Base-by-base conservation (phyloP, 768 basidiomycete genomes). In the Tricholoma terreum region DNA sequence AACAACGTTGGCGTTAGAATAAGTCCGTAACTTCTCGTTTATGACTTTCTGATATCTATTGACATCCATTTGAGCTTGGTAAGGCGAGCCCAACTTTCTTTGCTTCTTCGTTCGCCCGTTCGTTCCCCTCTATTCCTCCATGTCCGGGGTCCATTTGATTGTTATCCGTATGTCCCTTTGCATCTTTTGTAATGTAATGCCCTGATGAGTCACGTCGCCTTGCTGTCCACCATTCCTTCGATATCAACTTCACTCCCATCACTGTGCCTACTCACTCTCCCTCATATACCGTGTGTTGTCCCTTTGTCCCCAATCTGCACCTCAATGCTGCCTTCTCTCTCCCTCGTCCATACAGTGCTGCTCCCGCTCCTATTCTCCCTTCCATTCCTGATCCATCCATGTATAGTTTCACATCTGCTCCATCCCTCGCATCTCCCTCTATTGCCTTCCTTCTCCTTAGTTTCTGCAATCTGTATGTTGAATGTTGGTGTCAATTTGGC, bases 381-480 rank as follows among this genome's bases (percentile, higher is more conserved):
- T 50, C 50, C 24, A 52, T 36, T 6, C 63, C 60, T 3, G 63
- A 66, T 12, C 63, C 59, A 43, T 66, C 61, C 14, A 56, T 57
- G 50, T 52, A 62, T 4, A 66, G 46, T 30, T 51, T 51, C 5
- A 65, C 34, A 9, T 46, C 7, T 21, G 45, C 24, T 11, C 19
- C 15, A 21, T 60, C 30, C 1, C 12, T 22, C 3, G 12, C 9
- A 11, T 60, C 50, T 2, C 15, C 27, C 24, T 43, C n/a, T 12
- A 58, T 46, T 11, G 61, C 52, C 15, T 57, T 42, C 52, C 15
- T 57, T 42, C 6, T 54, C 31, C 36, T 24, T 52, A 1, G 50
- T 40, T 4, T 35, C 50, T 40, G 40, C 58, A 27, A 60, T 62
- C 14, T 46, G 33, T 6, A 42, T 59, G 6, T 19, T 24, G 21